These are phyloP conservation scores for Chlamydomonas sp. DNA, from an alignment of 139 green algal genomes.

Conservation along the genomic window DNA sequence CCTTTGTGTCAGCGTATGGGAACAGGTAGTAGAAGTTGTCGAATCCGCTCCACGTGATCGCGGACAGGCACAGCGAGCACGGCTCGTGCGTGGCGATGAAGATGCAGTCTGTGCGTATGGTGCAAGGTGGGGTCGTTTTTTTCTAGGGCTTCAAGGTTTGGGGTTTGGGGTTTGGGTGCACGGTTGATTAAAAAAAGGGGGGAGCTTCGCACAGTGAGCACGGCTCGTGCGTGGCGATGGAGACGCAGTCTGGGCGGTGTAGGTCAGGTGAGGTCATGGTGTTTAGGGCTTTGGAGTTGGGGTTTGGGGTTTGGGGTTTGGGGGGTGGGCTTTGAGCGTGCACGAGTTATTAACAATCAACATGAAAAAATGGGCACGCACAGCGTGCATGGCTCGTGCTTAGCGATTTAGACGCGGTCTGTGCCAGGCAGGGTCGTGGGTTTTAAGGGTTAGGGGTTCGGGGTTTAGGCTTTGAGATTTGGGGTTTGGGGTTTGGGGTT, in stretches of 20 bases:
- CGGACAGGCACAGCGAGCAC: conserved; percentile 17
- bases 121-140: too few species aligned
- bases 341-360: not conserved
- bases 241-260: conserved; percentile 17
- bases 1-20: conserved; percentile 1
- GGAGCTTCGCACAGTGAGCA: conserved; percentile 9
- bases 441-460: conserved; percentile 32
- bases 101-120: conserved; percentile 15
- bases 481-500: not conserved
- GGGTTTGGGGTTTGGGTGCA: too few species aligned
- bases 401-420: conserved; percentile 14
- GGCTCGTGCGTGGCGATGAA: conserved; percentile 16
- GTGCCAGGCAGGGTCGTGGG: not conserved
- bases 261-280: too few species aligned
- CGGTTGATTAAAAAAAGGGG: not conserved
- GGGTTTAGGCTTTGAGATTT: not conserved
- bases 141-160: too few species aligned
- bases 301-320: too few species aligned
- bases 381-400: conserved; percentile 10
- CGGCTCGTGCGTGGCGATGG: conserved; percentile 13
- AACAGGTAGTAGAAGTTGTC: conserved; percentile 27
- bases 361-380: not conserved
- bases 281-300: too few species aligned
- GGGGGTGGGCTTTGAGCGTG: not conserved
- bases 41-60: conserved; percentile 19